phyloP scores from a whole-genome alignment of 225 moss, liverwort and hornwort genomes.

The Sphagnum tenellum region DNA sequence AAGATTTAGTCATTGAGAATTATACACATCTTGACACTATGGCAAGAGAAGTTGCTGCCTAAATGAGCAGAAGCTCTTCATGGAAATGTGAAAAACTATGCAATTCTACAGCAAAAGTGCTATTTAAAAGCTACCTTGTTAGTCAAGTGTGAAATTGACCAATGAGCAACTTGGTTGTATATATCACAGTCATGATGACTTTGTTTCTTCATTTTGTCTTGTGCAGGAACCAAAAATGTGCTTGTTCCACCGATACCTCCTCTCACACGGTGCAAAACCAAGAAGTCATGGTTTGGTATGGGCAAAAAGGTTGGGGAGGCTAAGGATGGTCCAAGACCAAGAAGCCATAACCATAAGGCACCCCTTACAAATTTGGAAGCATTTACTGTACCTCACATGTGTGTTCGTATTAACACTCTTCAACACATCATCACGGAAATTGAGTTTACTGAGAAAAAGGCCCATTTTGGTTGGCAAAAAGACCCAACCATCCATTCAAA shows the following conservation, averaged over 20 bases:
- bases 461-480: conserved; percentile 57
- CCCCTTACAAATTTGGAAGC: too few species aligned
- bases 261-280: conserved; percentile 47
- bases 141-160: too few species aligned
- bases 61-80: too few species aligned
- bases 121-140: too few species aligned
- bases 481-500: conserved; percentile 10
- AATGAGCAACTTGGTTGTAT: too few species aligned
- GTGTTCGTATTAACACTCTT: conserved; percentile 88
- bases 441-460: conserved; percentile 60
- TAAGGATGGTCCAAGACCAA: background rate
- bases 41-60: too few species aligned
- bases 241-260: conserved; percentile 43
- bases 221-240: conserved; percentile 29
- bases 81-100: too few species aligned
- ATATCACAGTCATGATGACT: too few species aligned
- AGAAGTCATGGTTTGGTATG: conserved; percentile 35
- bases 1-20: too few species aligned
- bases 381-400: conserved; percentile 41
- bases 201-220: background rate
- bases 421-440: conserved; percentile 42
- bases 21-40: too few species aligned
- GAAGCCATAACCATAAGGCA: conserved; percentile 2
- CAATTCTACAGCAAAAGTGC: too few species aligned
- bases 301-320: conserved; percentile 22